A percentile compares a stretch with the other conserved stretches of the same genome.
Conservation (phyloP, 1,139 yeast genomes). For the Maudiozyma humilis region DNA sequence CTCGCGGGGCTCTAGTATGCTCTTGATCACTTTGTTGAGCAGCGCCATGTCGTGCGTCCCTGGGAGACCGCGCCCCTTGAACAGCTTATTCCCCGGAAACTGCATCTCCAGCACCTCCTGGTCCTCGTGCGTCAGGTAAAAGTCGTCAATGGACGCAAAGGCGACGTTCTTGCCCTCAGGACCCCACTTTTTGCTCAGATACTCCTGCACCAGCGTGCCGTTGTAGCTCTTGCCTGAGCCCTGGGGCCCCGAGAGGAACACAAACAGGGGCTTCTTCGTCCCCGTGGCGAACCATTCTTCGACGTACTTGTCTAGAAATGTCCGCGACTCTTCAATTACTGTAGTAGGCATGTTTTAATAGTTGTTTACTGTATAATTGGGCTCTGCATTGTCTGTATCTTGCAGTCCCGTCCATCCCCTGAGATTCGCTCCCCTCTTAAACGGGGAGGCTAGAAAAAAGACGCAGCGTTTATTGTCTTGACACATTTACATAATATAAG, state of each 20-base stretch:
- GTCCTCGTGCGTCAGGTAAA: constrained; percentile 59
- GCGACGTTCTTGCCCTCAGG: constrained; percentile 33
- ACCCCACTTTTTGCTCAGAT: constrained; percentile 35
- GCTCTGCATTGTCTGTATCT: not conserved
- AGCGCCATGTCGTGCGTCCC: constrained; percentile 77
- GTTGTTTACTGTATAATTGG: not conserved
- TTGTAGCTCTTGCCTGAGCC: constrained; percentile 85
- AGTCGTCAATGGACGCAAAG: constrained; percentile 76
- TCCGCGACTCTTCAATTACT: constrained; percentile 10
- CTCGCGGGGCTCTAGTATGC: not conserved
- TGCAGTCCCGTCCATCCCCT: not conserved
- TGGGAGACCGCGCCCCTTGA: constrained; percentile 82
- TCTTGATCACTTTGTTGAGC: constrained; percentile 26
- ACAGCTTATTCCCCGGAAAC: constrained; percentile 43
- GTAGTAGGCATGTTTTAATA: not conserved
- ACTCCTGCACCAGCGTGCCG: constrained; percentile 33
- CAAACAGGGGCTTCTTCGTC: constrained; percentile 39
- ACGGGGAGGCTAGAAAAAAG: not conserved
- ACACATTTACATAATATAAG: not conserved
- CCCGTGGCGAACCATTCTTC: constrained; percentile 20
- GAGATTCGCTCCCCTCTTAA: not conserved
- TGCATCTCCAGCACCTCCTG: constrained; percentile 41
- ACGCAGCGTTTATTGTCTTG: not conserved
- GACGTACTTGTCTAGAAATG: constrained; percentile 19
- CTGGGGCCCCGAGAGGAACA: constrained; percentile 83